Evolutionary conservation across 495 filamentous ascomycete genomes (phyloP).

Genomic region (Aspergillus bertholletiae): DNA sequence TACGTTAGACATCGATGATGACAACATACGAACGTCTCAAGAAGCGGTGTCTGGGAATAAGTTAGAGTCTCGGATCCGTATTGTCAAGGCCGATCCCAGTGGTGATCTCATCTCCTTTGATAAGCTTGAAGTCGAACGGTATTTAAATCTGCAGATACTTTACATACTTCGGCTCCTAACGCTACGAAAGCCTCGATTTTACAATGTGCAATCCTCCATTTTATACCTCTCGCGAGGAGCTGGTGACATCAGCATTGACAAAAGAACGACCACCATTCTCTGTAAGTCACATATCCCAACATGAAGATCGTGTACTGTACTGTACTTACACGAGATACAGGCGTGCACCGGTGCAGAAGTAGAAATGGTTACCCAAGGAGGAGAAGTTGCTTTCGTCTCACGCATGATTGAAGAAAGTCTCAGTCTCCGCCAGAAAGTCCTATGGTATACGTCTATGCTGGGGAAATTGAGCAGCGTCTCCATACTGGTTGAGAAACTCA

Average conservation of each 20-base stretch:
- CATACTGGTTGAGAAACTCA: constrained; percentile 57
- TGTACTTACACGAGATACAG: constrained; percentile 18
- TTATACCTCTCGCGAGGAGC: constrained; percentile 69
- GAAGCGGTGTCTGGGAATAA: constrained; percentile 62
- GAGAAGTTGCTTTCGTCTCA: constrained; percentile 76
- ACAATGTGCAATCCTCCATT: constrained; percentile 96
- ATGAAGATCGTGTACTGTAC: background rate
- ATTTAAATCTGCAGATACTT: background rate
- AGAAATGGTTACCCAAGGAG: constrained; percentile 86
- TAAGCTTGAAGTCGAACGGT: constrained; percentile 49
- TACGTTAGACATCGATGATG: constrained; percentile 68
- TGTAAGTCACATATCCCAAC: constrained; percentile 22
- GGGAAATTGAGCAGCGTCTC: constrained; percentile 76
- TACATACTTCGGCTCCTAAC: background rate
- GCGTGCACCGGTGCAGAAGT: constrained; percentile 76
- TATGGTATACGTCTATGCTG: constrained; percentile 92
- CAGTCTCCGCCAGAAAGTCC: constrained; percentile 52
- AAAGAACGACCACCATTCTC: constrained; percentile 71
- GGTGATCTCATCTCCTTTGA: constrained; percentile 57
- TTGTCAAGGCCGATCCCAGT: constrained; percentile 50
- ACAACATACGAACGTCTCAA: constrained; percentile 61
- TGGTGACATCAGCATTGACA: constrained; percentile 56
- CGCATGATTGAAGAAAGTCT: constrained; percentile 75
- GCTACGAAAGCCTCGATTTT: constrained; percentile 65
- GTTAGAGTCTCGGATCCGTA: constrained; percentile 59